A percentile compares a stretch with the other conserved stretches of the same genome.
Conservation (phyloP, 495 filamentous ascomycete species). For the Aspergillus bridgeri region DNA sequence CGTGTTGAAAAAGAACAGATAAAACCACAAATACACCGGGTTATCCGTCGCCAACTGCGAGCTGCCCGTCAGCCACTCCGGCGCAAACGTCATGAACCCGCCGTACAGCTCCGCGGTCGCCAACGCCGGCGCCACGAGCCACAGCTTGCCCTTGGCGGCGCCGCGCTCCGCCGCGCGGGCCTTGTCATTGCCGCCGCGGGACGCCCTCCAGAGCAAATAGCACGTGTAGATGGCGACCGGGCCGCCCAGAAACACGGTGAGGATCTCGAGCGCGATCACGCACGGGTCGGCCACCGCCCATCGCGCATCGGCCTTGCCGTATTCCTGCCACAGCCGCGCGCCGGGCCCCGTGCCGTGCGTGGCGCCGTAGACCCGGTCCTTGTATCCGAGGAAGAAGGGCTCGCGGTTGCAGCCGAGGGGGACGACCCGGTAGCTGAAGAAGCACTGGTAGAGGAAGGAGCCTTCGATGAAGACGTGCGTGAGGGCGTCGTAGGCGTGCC, state of each 20-base stretch:
- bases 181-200: conserved; percentile 24
- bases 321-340: conserved; percentile 83
- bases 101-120: conserved; percentile 96
- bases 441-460: conserved; percentile 87
- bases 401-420: conserved; percentile 35
- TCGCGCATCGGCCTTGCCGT: conserved; percentile 78
- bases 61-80: conserved; percentile 83
- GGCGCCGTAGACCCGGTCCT: conserved; percentile 66
- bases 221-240: conserved; percentile 69
- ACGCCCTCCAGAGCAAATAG: conserved; percentile 51
- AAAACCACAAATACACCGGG: conserved; percentile 84
- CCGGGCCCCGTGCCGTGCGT: conserved; percentile 63
- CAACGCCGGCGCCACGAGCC: conserved; percentile 68
- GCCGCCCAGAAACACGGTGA: conserved; percentile 79
- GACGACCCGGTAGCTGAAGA: conserved; percentile 64
- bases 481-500: conserved; percentile 90
- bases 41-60: conserved; percentile 75
- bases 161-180: conserved; percentile 17
- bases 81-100: conserved; percentile 94
- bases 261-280: conserved; percentile 76
- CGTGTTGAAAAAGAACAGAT: conserved; percentile 87
- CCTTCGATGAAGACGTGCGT: conserved; percentile 88
- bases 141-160: conserved; percentile 52
- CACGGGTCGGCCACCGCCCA: conserved; percentile 79
- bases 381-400: conserved; percentile 50